phyloP scores from a whole-genome alignment of 164 flowering plant species.

The Taxillus chinensis region DNA sequence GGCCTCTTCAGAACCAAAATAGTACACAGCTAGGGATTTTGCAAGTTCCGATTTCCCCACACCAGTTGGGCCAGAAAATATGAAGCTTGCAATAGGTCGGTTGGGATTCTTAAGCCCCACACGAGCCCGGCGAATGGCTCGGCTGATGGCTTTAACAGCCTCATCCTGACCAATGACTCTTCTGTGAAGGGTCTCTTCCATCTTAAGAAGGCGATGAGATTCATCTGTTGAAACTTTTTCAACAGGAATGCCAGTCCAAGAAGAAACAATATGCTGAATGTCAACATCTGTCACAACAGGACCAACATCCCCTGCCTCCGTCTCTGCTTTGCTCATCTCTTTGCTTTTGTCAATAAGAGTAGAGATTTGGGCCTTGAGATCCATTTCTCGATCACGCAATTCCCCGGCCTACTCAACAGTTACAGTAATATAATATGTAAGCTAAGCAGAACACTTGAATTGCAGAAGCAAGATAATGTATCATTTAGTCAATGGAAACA shows the following conservation, averaged over 20 bases:
- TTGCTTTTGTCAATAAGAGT: neutral
- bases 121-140: conserved; percentile 25
- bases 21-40: conserved; percentile 21
- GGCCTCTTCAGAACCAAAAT: conserved; percentile 27
- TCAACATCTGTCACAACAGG: conserved; percentile 20
- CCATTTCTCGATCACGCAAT: conserved; percentile 1
- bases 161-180: conserved; percentile 24
- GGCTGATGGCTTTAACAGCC: conserved; percentile 24
- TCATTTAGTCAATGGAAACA: too few species aligned
- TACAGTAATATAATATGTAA: neutral
- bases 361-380: neutral
- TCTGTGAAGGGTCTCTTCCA: conserved; percentile 11
- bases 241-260: conserved; percentile 29
- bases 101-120: conserved; percentile 25
- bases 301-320: neutral
- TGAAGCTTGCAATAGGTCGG: conserved; percentile 13
- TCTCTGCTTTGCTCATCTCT: conserved; percentile 6
- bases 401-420: neutral
- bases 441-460: neutral
- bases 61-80: conserved; percentile 1
- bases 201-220: conserved; percentile 19
- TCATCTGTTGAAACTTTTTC: conserved; percentile 23
- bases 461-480: too few species aligned
- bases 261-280: conserved; percentile 23
- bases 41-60: conserved; percentile 27